These are phyloP conservation scores for Gossypium ekmanianum DNA, from an alignment of 345 rosid genomes.

Conservation along the genomic window DNA sequence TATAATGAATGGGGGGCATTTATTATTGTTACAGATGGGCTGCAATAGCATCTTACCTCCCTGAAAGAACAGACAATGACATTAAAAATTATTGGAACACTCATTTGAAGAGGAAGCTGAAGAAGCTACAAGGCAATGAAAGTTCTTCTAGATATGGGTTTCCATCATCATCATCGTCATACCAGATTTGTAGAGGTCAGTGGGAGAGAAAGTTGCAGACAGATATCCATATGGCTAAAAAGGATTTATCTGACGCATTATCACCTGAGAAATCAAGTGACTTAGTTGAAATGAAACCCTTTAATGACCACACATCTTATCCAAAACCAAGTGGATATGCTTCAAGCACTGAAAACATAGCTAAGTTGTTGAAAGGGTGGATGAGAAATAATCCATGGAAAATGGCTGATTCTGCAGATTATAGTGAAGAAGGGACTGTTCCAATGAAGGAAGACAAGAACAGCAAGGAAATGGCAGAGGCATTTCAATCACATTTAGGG, in stretches of 20 bases:
- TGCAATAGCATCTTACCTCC: slow-evolving; percentile 85
- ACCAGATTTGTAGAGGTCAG: slow-evolving; percentile 54
- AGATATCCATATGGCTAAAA: slow-evolving; percentile 59
- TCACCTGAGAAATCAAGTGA: slow-evolving; percentile 43
- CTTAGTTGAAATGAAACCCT: slow-evolving; percentile 20
- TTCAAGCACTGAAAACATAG: slow-evolving; percentile 69
- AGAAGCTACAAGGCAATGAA: slow-evolving; percentile 35
- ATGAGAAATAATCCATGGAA: slow-evolving; percentile 37
- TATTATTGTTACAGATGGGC: slow-evolving; percentile 59
- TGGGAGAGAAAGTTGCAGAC: slow-evolving; percentile 80
- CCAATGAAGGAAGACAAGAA: slow-evolving; percentile 17
- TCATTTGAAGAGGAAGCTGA: slow-evolving; percentile 71
- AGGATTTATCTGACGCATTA: slow-evolving; percentile 64
- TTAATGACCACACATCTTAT: slow-evolving; percentile 1
- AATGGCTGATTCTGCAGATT: neutral
- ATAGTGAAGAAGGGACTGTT: neutral
- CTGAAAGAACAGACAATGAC: slow-evolving; percentile 82
- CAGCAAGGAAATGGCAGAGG: slow-evolving; percentile 27
- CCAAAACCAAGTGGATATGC: slow-evolving; percentile 37
- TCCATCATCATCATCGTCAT: slow-evolving; percentile 13
- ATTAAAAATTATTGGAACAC: slow-evolving; percentile 84
- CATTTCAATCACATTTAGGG: slow-evolving; percentile 39
- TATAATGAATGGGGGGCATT: neutral
- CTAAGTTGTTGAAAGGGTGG: slow-evolving; percentile 70
- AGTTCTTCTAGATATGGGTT: slow-evolving; percentile 17